Percentiles rank a stretch among this genome's conserved stretches.
phyloP scores from a whole-genome alignment of 2,329 filamentous ascomycete genomes.

The Fusarium musae region DNA sequence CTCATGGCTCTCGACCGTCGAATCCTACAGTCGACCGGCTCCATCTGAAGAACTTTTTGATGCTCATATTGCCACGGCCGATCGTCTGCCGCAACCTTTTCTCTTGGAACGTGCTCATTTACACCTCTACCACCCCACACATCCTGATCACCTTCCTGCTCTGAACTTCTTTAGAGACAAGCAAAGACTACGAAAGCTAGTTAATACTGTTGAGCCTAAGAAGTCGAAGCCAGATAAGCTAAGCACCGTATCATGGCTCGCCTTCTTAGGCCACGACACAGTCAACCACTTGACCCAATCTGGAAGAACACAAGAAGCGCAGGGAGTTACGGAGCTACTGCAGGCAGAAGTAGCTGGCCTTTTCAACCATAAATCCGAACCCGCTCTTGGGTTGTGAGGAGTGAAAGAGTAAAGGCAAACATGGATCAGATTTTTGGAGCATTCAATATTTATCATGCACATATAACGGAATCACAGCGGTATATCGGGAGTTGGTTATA shows the following conservation, averaged over 20 bases:
- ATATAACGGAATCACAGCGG: constrained; percentile 16
- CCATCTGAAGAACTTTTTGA: constrained; percentile 64
- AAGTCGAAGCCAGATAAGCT: constrained; percentile 46
- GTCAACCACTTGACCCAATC: constrained; percentile 56
- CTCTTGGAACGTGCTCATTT: constrained; percentile 64
- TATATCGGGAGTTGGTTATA: constrained; percentile 12
- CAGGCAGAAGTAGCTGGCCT: constrained; percentile 50
- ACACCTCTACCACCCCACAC: constrained; percentile 64
- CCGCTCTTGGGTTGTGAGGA: constrained; percentile 25
- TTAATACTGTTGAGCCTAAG: constrained; percentile 40
- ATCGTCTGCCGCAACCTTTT: constrained; percentile 51
- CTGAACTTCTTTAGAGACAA: constrained; percentile 57
- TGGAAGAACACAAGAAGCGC: constrained; percentile 55
- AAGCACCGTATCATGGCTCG: constrained; percentile 50
- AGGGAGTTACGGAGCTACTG: constrained; percentile 53
- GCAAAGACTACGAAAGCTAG: constrained; percentile 45
- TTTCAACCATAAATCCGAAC: constrained; percentile 40
- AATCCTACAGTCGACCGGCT: constrained; percentile 56
- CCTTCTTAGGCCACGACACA: constrained; percentile 59
- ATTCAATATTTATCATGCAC: constrained; percentile 7
- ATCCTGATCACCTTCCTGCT: constrained; percentile 60
- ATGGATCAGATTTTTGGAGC: not conserved
- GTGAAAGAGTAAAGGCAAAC: not conserved
- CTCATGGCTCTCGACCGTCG: constrained; percentile 64
- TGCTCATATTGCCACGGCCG: constrained; percentile 60